These are phyloP conservation scores for Floccularia luteovirens DNA, from an alignment of 768 basidiomycete species.

Conservation along the genomic window DNA sequence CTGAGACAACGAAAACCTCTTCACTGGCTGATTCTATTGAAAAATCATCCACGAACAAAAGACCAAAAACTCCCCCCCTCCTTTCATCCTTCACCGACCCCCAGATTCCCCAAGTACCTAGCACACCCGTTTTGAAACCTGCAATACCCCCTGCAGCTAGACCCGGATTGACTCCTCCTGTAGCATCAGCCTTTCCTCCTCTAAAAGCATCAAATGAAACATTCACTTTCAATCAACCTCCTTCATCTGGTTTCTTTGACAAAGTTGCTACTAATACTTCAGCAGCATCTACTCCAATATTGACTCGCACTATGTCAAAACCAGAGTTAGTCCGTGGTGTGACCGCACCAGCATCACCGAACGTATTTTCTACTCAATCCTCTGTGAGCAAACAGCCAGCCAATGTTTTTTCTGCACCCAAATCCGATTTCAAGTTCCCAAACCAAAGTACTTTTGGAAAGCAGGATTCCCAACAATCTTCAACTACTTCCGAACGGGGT, in stretches of 20 bases:
- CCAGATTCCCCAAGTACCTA: constrained; percentile 5
- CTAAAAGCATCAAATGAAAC: too few species aligned
- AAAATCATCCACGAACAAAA: constrained; percentile 16
- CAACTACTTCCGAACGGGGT: too few species aligned
- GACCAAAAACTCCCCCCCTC: constrained; percentile 45
- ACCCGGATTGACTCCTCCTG: neutral
- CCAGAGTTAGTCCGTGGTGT: neutral
- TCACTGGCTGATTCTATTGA: constrained; percentile 9
- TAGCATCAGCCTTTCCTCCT: neutral
- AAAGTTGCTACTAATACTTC: constrained; percentile 1
- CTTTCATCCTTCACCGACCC: constrained; percentile 19
- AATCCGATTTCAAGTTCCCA: too few species aligned
- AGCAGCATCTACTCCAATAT: constrained; percentile 5
- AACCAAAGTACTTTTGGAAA: too few species aligned
- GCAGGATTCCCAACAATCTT: too few species aligned
- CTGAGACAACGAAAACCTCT: too few species aligned
- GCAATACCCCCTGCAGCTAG: constrained; percentile 2
- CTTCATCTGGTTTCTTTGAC: constrained; percentile 7
- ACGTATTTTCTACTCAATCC: too few species aligned
- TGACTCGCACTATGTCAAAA: constrained; percentile 1
- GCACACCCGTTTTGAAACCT: constrained; percentile 4
- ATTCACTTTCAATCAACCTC: constrained; percentile 3
- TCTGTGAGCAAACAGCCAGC: too few species aligned
- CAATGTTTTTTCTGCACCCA: too few species aligned
- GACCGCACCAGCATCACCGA: too few species aligned